A percentile compares a stretch with the other conserved stretches of the same genome.
Conservation (phyloP, 2,329 filamentous ascomycete genomes). For the Aureobasidium lini region DNA sequence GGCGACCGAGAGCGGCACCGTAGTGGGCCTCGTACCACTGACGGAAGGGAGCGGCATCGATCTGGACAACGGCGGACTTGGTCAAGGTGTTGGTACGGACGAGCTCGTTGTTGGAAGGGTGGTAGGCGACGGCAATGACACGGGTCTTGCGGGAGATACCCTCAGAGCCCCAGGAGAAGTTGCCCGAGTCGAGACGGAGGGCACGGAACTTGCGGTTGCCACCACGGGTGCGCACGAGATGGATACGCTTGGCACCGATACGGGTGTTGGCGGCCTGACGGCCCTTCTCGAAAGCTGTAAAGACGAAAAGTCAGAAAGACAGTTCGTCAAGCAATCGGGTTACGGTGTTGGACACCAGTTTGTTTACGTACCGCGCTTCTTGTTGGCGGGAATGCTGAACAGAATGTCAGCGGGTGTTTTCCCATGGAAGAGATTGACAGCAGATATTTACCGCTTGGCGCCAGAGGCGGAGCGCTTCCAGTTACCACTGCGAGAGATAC, state of each 20-base stretch:
- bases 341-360: slow-evolving; percentile 24
- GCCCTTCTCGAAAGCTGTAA: slow-evolving; percentile 99
- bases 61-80: slow-evolving; percentile 96
- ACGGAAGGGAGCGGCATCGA: slow-evolving; percentile 97
- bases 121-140: slow-evolving; percentile 96
- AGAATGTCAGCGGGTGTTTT: neutral
- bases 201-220: slow-evolving; percentile 99
- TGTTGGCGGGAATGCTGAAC: slow-evolving; percentile 44
- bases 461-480: slow-evolving; percentile 99
- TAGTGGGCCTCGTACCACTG: slow-evolving; percentile 99
- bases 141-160: slow-evolving; percentile 97
- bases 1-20: slow-evolving; percentile 80
- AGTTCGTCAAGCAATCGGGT: slow-evolving; percentile 55
- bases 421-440: neutral
- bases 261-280: slow-evolving; percentile 99
- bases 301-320: slow-evolving; percentile 44
- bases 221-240: slow-evolving; percentile 93
- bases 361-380: slow-evolving; percentile 47
- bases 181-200: slow-evolving; percentile 95
- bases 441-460: slow-evolving; percentile 57
- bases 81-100: slow-evolving; percentile 99
- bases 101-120: slow-evolving; percentile 99
- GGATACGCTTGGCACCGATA: slow-evolving; percentile 95
- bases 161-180: slow-evolving; percentile 99
- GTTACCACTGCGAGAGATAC: slow-evolving; percentile 99